These are phyloP conservation scores for Cephaloascus albidus DNA, from an alignment of 805 yeast genomes.

Conservation along the genomic window DNA sequence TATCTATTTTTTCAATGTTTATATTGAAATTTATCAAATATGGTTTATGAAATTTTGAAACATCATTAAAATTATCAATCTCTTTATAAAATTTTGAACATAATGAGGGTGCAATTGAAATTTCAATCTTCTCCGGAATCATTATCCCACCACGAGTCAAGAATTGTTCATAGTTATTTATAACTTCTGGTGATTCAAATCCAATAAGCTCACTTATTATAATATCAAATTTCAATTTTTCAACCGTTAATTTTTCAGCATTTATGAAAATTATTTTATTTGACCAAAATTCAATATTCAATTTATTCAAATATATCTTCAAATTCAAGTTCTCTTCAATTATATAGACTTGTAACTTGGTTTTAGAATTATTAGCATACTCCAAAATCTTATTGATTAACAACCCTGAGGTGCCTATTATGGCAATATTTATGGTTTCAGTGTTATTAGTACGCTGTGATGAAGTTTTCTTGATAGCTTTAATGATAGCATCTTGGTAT, in stretches of 20 bases:
- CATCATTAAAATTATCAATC: neutral
- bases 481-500: neutral
- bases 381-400: constrained; percentile 2
- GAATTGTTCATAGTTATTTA: neutral
- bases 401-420: neutral
- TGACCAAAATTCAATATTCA: constrained; percentile 46
- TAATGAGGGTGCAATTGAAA: neutral
- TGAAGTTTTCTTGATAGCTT: neutral
- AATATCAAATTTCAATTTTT: constrained; percentile 33
- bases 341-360: constrained; percentile 20
- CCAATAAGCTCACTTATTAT: constrained; percentile 80
- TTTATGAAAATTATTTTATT: constrained; percentile 38
- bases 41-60: constrained; percentile 8
- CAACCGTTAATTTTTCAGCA: constrained; percentile 42
- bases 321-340: constrained; percentile 70
- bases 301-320: constrained; percentile 33
- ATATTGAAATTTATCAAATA: constrained; percentile 12
- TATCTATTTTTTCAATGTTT: constrained; percentile 17
- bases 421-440: neutral
- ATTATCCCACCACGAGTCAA: neutral
- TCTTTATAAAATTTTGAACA: neutral
- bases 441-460: neutral
- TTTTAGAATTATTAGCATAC: constrained; percentile 1
- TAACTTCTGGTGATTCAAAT: neutral
- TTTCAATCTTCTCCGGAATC: neutral